Evolutionary conservation across 352 stramenopile species (phyloP), one percentile per base, ranked within the genome.

Genomic region (Phytophthora citrophthora): DNA sequence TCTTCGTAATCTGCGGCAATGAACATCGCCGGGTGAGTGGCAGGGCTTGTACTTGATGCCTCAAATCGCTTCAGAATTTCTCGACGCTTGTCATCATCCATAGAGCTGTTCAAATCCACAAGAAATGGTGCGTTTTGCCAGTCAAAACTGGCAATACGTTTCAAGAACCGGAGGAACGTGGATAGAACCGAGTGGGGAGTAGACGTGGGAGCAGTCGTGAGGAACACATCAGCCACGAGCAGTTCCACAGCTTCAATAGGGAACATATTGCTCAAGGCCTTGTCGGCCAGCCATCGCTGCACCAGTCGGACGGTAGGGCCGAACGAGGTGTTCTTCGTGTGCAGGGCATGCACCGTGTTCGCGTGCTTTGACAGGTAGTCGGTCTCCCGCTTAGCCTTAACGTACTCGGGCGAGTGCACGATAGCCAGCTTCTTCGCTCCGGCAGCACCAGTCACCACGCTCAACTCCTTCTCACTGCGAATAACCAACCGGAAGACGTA

Each of bases 401-500:
- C 77, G 55, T 91, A 93, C 31, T 88, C 77, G 1, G 56, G 77
- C 16, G 79, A 88, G 64, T 90, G 70, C 5, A 91, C 71, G 4
- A 92, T 55, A n/a, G 69, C 72, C 12, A 89, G 50, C 29, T 87
- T 88, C 64, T 87, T 90, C 13, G 62, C 27, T 23, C 82, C 81
- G 5, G 73, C 70, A 39, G 76, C 79, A 24, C 83, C 82, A 20
- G 81, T 90, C 18, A 90, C 73, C 12, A 91, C 78, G 16, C 54
- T 67, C 7, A 91, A 66, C 61, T 93, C 83, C 54, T 90, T 94
- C 57, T 92, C 88, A 40, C 76, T 93, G 56, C 84, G 81, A 63
- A 95, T 91, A 8, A 93, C 47, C 3, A 96, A 54, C 2, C 90
- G 86, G 62, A 97, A 97, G 4, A 83, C 81, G 51, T 90, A 97